Conservation (phyloP, 2,329 filamentous ascomycete species). For the Zasmidium cellare region DNA sequence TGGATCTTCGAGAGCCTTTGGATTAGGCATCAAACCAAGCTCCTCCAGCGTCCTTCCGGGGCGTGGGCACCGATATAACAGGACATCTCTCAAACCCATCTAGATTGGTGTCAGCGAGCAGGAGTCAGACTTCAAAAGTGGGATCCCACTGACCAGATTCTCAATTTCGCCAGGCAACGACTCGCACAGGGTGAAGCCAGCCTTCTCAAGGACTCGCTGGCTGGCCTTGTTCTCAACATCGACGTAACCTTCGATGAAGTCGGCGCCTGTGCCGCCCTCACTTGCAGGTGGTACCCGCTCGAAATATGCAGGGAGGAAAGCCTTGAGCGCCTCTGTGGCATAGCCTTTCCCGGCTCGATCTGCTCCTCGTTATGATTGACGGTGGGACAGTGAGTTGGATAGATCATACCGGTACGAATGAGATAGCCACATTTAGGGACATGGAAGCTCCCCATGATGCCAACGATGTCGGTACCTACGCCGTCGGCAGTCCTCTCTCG, state of each 20-base stretch:
- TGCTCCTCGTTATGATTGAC: constrained; percentile 2
- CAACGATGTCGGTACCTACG: constrained; percentile 56
- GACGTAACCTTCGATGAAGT: constrained; percentile 48
- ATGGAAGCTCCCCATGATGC: constrained; percentile 44
- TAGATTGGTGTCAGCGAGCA: background rate
- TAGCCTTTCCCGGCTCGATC: constrained; percentile 40
- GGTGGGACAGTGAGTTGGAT: background rate
- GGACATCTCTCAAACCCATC: constrained; percentile 37
- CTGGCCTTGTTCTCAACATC: constrained; percentile 55
- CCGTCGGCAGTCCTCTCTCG: constrained; percentile 52
- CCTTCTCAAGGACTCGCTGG: constrained; percentile 57
- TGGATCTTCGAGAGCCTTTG: background rate
- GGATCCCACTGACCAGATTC: constrained; percentile 35
- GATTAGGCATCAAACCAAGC: constrained; percentile 12
- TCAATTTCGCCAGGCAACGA: constrained; percentile 7
- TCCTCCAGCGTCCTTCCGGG: constrained; percentile 28
- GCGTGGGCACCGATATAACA: constrained; percentile 36
- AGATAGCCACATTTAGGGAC: constrained; percentile 46
- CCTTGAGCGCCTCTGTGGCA: constrained; percentile 46
- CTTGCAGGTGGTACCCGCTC: constrained; percentile 34
- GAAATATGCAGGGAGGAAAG: constrained; percentile 43
- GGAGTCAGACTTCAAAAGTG: constrained; percentile 39
- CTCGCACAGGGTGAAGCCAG: constrained; percentile 49
- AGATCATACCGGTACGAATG: constrained; percentile 37
- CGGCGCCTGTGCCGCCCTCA: constrained; percentile 29